Evolutionary conservation across 2,329 filamentous ascomycete species (phyloP).

Genomic region (Aspergillaceae sp.): DNA sequence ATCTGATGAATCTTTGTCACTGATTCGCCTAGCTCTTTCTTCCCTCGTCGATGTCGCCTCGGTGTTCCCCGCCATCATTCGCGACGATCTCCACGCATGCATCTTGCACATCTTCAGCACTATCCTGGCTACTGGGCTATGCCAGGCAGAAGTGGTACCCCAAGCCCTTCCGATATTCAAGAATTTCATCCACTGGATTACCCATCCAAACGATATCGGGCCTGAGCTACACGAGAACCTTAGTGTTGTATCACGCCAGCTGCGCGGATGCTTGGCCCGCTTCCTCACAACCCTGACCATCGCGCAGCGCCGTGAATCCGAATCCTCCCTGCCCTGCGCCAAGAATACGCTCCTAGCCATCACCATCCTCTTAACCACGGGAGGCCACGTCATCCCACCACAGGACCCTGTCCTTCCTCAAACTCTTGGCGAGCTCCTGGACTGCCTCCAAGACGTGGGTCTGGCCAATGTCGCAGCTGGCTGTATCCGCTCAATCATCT

Average conservation of each 20-base stretch:
- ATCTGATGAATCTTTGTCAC: conserved; percentile 67
- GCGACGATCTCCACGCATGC: conserved; percentile 89
- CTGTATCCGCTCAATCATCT: conserved; percentile 75
- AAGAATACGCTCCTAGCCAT: conserved; percentile 86
- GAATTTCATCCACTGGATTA: conserved; percentile 74
- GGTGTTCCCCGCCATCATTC: conserved; percentile 93
- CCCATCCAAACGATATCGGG: conserved; percentile 23
- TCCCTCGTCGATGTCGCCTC: conserved; percentile 90
- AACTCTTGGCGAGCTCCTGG: conserved; percentile 72
- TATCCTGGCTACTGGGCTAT: conserved; percentile 76
- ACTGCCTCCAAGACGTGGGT: conserved; percentile 59
- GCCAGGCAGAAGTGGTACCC: conserved; percentile 81
- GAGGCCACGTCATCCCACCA: conserved; percentile 62
- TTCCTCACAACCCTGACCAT: conserved; percentile 63
- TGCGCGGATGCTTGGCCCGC: conserved; percentile 72
- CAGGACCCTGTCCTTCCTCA: conserved; percentile 65
- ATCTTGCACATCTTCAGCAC: conserved; percentile 96
- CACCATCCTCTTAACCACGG: conserved; percentile 80
- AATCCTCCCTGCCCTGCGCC: conserved; percentile 75
- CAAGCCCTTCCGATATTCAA: conserved; percentile 86
- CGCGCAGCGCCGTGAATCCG: conserved; percentile 46
- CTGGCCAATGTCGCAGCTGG: conserved; percentile 77
- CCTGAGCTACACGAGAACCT: conserved; percentile 25
- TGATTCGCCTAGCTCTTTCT: conserved; percentile 72
- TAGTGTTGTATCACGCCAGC: conserved; percentile 54